phyloP scores from a whole-genome alignment of 805 yeast genomes.

The Candida koratica region DNA sequence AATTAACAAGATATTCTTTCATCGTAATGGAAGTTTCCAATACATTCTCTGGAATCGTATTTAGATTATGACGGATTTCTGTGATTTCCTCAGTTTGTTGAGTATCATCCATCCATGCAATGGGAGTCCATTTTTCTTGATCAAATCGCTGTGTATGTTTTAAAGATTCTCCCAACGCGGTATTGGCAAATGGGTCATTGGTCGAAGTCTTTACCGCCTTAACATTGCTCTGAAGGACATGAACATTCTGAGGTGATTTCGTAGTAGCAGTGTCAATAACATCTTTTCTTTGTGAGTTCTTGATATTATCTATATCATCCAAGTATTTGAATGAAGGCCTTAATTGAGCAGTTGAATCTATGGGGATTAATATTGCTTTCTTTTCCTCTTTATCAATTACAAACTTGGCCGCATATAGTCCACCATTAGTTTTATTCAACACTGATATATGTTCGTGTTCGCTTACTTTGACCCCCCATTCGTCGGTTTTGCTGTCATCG shows the following conservation, averaged over 20 bases:
- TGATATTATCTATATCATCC: conserved; percentile 53
- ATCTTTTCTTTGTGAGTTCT: conserved; percentile 36
- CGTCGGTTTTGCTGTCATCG: conserved; percentile 57
- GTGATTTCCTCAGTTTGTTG: conserved; percentile 1
- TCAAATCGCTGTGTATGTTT: conserved; percentile 37
- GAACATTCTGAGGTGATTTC: conserved; percentile 29
- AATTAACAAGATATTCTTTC: conserved; percentile 24
- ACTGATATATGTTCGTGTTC: conserved; percentile 72
- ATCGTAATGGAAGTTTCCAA: conserved; percentile 22
- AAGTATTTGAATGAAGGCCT: conserved; percentile 80
- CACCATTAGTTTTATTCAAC: conserved; percentile 49
- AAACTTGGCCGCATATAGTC: conserved; percentile 34
- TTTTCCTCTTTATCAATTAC: conserved; percentile 15
- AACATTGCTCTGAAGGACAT: conserved; percentile 40
- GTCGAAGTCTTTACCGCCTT: conserved; percentile 19
- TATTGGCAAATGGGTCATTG: conserved; percentile 16
- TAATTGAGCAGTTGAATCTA: conserved; percentile 67
- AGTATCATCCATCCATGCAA: conserved; percentile 24
- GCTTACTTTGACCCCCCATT: conserved; percentile 58
- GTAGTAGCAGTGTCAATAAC: conserved; percentile 24
- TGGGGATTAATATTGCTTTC: conserved; percentile 59
- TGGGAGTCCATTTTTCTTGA: conserved; percentile 37
- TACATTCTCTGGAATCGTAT: conserved; percentile 6
- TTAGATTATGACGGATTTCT: conserved; percentile 9
- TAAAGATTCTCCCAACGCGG: conserved; percentile 37